Base-by-base conservation (phyloP, 176 grass and related monocot genomes). In the Avena atlantica region DNA sequence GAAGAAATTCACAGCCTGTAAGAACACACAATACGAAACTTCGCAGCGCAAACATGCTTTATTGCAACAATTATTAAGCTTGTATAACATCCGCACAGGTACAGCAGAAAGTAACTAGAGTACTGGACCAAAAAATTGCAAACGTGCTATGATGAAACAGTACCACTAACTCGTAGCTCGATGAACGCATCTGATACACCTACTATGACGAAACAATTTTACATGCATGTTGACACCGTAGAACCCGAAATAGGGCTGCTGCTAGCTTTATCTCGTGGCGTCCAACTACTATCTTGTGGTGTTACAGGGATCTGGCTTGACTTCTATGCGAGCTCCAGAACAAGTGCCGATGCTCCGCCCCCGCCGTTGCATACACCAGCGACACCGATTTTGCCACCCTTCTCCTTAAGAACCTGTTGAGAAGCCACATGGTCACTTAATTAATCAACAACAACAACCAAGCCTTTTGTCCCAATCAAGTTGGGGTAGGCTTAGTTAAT, bases 351-450 rank as follows among this genome's bases (percentile, higher is more conserved):
- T 17, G 95, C 95, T 64, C 93, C 95, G 0, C 93, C 95, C 44
- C 95, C 95, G 5, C 95, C 95, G 6, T 98, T 98, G 83, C 95
- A 98, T 42, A 97, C 92, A 16, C 87, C 95, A 25, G 85, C 95
- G 50, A 97, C 95, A 44, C 95, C 95, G 25, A 93, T 15, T 84
- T 89, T 97, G 13, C 87, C 89, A 87, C 83, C 85, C 84, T 89
- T 97, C 57, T 87, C 88, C 67, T 81, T 93, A 42, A 97, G 88
- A 83, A 97, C 95, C 95, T 97, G 74, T 78, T 55, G 21, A 58
- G 14, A 2, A 78, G 19, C 3, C 23, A 6, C 80, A 65, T 45
- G 23, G 20, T 67, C 31, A 1, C 0, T n/a, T n/a, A n/a, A n/a
- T n/a, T n/a, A n/a, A n/a, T n/a, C n/a, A n/a, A n/a, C n/a, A n/a